Base-by-base conservation (phyloP, 2,329 filamentous ascomycete genomes). In the Fonsecaea erecta region DNA sequence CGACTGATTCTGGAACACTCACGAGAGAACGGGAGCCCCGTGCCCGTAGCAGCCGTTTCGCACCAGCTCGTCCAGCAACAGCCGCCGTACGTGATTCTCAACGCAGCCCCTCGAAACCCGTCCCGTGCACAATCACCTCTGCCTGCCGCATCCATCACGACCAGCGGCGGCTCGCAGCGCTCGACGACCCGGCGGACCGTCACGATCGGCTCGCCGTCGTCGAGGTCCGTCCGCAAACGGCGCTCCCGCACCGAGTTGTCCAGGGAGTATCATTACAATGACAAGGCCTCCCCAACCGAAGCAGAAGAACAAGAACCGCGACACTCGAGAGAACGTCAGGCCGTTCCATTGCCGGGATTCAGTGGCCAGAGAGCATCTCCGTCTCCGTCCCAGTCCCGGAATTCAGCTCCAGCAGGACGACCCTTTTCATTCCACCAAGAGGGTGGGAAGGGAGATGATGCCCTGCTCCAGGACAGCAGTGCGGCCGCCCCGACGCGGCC, bases 221-320 rank as follows among this genome's bases (percentile, higher is more conserved):
- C 63, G 26, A 66, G 46, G 18, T 65, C 63, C 11, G 53, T 65
- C n/a, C 52, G 63, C 18, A 65, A 65, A 32, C 53, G 56, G 26
- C 58, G 59, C 11, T 62, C 59, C 16, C 32, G 63, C 14, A 58
- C 63, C 7, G 63, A 59, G 55, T 53, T 62, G 24, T 56, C 59
- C 2, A 62, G 48, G n/a, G 63, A 65, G 34, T 65, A 65, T 30
- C 28, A 30, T 30, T n/a, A 30, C 28, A n/a, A n/a, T n/a, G n/a
- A n/a, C 53, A 52, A 16, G 12, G 53, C 43, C 7, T 40, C 59
- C 14, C 34, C 52, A 9, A 28, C 18, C 2, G 28, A 26, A n/a
- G 51, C 3, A 14, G 14, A 12, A 11, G 9, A 12, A 35, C 28
- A 24, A 34, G 16, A 53, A 34, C 26, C n/a, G 7, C 51, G 5